Evolutionary conservation across 2,329 filamentous ascomycete species (phyloP).

Genomic region (Xylariaceae sp.): DNA sequence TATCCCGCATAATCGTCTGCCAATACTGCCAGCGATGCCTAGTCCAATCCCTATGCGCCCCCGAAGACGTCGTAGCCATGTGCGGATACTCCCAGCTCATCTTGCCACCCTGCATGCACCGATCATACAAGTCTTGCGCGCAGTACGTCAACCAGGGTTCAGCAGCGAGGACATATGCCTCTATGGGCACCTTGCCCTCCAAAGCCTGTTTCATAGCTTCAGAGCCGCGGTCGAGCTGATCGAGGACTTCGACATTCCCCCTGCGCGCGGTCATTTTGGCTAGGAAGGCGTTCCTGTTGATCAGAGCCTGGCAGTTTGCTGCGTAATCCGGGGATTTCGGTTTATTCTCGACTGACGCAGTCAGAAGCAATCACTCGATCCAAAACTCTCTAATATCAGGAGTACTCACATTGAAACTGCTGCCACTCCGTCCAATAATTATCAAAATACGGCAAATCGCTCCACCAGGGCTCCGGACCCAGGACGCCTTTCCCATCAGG

Average conservation of each 20-base stretch:
- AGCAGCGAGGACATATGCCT: conserved; percentile 8
- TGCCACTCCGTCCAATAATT: conserved; percentile 17
- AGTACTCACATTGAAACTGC: conserved; percentile 13
- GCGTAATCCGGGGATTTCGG: not conserved
- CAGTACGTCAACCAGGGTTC: conserved; percentile 16
- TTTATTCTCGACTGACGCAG: not conserved
- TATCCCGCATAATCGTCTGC: conserved; percentile 13
- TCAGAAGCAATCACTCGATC: not conserved
- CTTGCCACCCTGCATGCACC: conserved; percentile 8
- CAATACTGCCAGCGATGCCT: conserved; percentile 14
- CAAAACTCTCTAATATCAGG: no score
- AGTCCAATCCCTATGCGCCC: conserved; percentile 13
- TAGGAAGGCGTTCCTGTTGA: conserved; percentile 18
- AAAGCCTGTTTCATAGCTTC: conserved; percentile 11
- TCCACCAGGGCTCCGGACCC: conserved; percentile 15
- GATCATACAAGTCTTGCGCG: conserved; percentile 12
- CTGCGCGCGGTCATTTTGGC: conserved; percentile 13
- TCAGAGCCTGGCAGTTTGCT: conserved; percentile 7
- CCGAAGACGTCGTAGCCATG: conserved; percentile 10
- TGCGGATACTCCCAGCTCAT: conserved; percentile 17
- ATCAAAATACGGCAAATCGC: conserved; percentile 14
- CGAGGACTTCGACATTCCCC: conserved; percentile 6
- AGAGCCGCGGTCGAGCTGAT: conserved; percentile 16
- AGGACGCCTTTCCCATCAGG: conserved; percentile 15
- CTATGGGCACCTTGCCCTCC: conserved; percentile 6